Conservation (phyloP, 495 filamentous ascomycete genomes). For the Tuber borchii region DNA sequence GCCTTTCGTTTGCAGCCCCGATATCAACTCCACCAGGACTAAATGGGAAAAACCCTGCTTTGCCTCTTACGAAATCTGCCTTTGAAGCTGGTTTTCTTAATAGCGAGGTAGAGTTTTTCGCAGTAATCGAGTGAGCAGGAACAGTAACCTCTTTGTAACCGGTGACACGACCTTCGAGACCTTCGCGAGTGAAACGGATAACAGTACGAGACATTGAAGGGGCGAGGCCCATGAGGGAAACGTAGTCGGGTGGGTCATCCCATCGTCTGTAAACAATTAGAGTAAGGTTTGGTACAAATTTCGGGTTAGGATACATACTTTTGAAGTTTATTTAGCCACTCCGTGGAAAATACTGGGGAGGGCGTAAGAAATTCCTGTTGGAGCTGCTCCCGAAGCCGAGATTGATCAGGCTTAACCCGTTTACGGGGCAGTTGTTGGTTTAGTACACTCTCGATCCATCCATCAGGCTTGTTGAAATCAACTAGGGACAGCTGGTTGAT, state of each 20-base stretch:
- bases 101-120: conserved; percentile 93
- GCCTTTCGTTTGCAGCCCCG: conserved; percentile 56
- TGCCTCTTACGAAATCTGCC: conserved; percentile 91
- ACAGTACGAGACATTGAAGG: conserved; percentile 89
- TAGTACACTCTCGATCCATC: conserved; percentile 56
- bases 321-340: conserved; percentile 84
- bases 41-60: conserved; percentile 92
- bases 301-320: conserved; percentile 48
- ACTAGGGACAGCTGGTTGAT: conserved; percentile 22
- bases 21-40: conserved; percentile 85
- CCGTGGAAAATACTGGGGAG: conserved; percentile 63
- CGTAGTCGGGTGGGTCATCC: conserved; percentile 70
- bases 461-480: conserved; percentile 26
- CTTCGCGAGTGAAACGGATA: conserved; percentile 84
- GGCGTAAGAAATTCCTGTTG: conserved; percentile 74
- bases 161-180: conserved; percentile 85
- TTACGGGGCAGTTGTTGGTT: conserved; percentile 52
- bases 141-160: conserved; percentile 94
- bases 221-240: conserved; percentile 73
- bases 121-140: conserved; percentile 79
- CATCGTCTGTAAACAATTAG: conserved; percentile 55
- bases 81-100: conserved; percentile 77
- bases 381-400: conserved; percentile 59
- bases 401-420: conserved; percentile 51
- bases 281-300: not conserved